Base-by-base conservation (phyloP, 179 eudicot genomes). In the Beta macrorhiza region DNA sequence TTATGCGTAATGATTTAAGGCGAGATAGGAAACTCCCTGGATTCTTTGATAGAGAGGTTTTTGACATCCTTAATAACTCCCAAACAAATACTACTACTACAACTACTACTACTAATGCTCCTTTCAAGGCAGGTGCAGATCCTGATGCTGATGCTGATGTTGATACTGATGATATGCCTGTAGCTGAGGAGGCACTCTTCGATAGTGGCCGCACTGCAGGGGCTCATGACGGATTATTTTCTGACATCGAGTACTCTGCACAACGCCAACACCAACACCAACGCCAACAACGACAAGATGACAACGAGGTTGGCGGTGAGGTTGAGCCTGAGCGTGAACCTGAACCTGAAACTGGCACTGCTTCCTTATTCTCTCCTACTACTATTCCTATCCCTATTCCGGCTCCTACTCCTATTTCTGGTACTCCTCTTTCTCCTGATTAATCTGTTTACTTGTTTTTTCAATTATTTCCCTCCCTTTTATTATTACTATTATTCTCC, bases 11-110 rank as follows among this genome's bases (percentile, higher is more conserved):
- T 32, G 97, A 95, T 80, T 76, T 90, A 75, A 88, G 97, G 85
- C 85, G 97, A 63, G 97, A 95, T 49, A 90, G 79, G 81, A 93
- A 88, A 72, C 83, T 95, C 62, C 98, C 98, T 1, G 98, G 97
- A 0, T 93, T 93, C 82, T 95, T 95, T 12, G 97, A 95, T 32
- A 90, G 84, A 47, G 97, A 93, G 71, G 97, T 95, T 22, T 93
- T 84, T 55, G 97, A 91, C 82, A 91, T 95, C 42, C 89, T 94
- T 0, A 90, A 65, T 12, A 45, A 73, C 29, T 80, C 68, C 80
- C 81, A 37, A 45, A 82, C 53, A 17, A 19, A 37, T 51, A 4
- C 32, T 19, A 0, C 19, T 47, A 4, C 29, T 4, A n/a, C 42
- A 20, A 5, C 37, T 22, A 72, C 42, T 37, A 37, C 42, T 37